phyloP scores from a whole-genome alignment of 2,329 filamentous ascomycete genomes.

The Penicillium sp. region DNA sequence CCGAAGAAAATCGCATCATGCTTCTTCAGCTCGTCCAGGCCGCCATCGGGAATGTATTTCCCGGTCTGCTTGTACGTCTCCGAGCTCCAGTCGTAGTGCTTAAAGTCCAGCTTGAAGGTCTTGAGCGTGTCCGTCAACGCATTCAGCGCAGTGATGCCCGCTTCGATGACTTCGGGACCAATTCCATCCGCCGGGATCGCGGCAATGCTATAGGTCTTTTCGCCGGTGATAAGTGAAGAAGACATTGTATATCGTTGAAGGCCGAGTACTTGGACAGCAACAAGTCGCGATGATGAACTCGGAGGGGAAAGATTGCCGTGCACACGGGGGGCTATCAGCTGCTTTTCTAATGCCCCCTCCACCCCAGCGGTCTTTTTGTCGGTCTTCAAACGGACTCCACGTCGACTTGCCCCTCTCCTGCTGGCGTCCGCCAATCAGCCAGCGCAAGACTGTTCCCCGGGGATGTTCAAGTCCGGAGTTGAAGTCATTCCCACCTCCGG shows the following conservation, averaged over 20 bases:
- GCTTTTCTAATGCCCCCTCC: too few relatives aligned
- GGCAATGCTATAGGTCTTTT: slow-evolving; percentile 53
- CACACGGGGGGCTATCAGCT: slow-evolving; percentile 12
- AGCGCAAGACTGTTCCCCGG: slow-evolving; percentile 4
- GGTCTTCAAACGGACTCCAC: slow-evolving; percentile 3
- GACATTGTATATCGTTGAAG: slow-evolving; percentile 16
- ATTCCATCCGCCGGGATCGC: slow-evolving; percentile 68
- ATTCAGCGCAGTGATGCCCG: slow-evolving; percentile 61
- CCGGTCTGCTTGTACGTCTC: slow-evolving; percentile 65
- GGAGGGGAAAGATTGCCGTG: slow-evolving; percentile 9
- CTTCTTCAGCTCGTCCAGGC: slow-evolving; percentile 54
- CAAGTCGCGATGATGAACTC: too few relatives aligned
- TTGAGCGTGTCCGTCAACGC: slow-evolving; percentile 43
- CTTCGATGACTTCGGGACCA: slow-evolving; percentile 64
- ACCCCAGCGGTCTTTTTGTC: too few relatives aligned
- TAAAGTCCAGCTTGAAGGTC: slow-evolving; percentile 60
- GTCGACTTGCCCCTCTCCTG: slow-evolving; percentile 5
- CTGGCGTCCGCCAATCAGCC: too few relatives aligned
- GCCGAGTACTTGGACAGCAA: not conserved
- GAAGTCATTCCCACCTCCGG: not conserved
- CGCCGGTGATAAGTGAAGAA: slow-evolving; percentile 7
- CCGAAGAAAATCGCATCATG: slow-evolving; percentile 68
- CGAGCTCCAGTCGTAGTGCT: slow-evolving; percentile 65
- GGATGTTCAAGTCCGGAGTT: slow-evolving; percentile 9
- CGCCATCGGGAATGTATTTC: slow-evolving; percentile 62